Base-by-base conservation (phyloP, 768 basidiomycete species). In the Trametes villosa region DNA sequence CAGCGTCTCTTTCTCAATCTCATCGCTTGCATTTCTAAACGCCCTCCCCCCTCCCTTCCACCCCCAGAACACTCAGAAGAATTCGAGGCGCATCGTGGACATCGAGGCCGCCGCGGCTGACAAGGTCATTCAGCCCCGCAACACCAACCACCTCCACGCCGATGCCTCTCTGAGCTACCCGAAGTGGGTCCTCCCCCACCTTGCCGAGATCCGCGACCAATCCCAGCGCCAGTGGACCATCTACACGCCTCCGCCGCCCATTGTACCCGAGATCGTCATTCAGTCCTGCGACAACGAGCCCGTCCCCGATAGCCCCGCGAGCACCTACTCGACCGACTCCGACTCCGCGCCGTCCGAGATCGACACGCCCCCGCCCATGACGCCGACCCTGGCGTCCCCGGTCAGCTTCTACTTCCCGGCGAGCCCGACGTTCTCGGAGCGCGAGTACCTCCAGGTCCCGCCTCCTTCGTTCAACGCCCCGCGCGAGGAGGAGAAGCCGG, bases 141-240 rank as follows among this genome's bases (percentile, higher is more conserved):
- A 33, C 33, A 7, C 12, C 44, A 13, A 36, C 27, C 26, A 9
- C n/a, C 31, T 53, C 51, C 45, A 53, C 45, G n/a, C 52, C 45
- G 52, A 58, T 50, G 42, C 62, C n/a, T 26, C 52, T 8, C 38
- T 54, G 33, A 45, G 24, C 7, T 63, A 54, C 31, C 57, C 57
- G 31, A 52, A 58, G 22, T 63, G 62, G 57, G 47, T 63, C 47
- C 62, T 57, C 24, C 62, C 51, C 33, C 48, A 63, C 53, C 46
- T 59, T 3, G 22, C 38, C 15, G 46, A 53, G 30, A 44, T 59
- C 41, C 62, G 47, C 22, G 62, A 59, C n/a, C 57, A 59, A 15
- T 49, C 60, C 33, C 45, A 31, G 22, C 53, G 50, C 20, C 31
- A 62, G 11, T 57, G 54, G 60, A 46, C 34, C 12, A 7, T 57